phyloP scores from a whole-genome alignment of 1,139 yeast genomes.

The Suhomyces yuchorum region DNA sequence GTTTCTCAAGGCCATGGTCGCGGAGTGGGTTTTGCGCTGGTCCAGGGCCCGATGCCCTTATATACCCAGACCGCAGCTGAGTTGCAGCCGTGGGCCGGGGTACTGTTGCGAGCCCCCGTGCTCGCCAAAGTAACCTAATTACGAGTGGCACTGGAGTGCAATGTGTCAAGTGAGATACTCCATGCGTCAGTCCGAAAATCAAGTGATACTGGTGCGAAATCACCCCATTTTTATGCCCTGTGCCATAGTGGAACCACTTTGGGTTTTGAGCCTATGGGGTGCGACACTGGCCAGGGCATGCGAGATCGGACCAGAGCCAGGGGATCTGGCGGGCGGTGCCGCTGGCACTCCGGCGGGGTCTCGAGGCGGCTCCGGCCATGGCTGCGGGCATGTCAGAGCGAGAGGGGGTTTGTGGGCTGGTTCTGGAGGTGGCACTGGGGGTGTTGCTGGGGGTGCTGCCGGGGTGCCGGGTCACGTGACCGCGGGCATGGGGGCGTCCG shows the following conservation, averaged over 20 bases:
- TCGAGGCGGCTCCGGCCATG: no score
- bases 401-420: no score
- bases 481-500: no score
- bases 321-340: no score
- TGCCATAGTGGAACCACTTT: conserved; percentile 18
- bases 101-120: background rate
- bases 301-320: background rate
- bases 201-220: conserved; percentile 4
- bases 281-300: background rate
- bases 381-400: no score
- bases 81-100: conserved; percentile 5
- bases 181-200: background rate
- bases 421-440: no score
- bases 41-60: background rate
- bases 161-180: background rate
- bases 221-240: conserved; percentile 6
- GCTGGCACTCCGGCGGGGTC: no score
- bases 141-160: background rate
- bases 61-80: background rate
- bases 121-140: background rate
- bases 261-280: background rate
- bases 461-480: no score
- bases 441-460: no score
- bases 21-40: no score
- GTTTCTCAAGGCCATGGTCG: conserved; percentile 48